Percentiles rank a stretch among this genome's conserved stretches.
phyloP scores from a whole-genome alignment of 441 rosid species.

The Macaranga tanarius region DNA sequence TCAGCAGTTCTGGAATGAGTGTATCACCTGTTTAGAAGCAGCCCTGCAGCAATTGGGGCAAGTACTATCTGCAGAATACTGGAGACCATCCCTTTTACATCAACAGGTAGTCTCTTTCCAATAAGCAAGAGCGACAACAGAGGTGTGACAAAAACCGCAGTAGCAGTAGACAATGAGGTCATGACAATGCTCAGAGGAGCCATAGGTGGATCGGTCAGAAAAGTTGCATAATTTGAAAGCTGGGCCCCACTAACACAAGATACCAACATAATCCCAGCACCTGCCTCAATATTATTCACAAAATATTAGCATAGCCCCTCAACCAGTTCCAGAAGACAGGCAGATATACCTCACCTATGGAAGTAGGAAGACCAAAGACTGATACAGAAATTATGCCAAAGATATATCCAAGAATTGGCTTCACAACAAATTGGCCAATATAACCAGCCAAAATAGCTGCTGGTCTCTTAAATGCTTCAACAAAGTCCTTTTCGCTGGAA shows the following conservation, averaged over 20 bases:
- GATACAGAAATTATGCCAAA: constrained; percentile 63
- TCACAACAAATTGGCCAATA: constrained; percentile 73
- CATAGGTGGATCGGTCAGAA: constrained; percentile 72
- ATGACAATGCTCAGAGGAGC: constrained; percentile 91
- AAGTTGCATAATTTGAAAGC: constrained; percentile 88
- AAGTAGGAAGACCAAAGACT: constrained; percentile 61
- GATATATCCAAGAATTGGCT: constrained; percentile 82
- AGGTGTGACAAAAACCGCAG: constrained; percentile 78
- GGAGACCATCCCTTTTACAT: constrained; percentile 84
- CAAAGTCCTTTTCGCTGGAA: constrained; percentile 75
- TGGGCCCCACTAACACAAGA: constrained; percentile 98
- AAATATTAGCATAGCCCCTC: constrained; percentile 14
- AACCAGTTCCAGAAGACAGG: constrained; percentile 5
- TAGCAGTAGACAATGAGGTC: constrained; percentile 89
- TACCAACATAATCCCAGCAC: constrained; percentile 90
- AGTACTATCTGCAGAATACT: constrained; percentile 86
- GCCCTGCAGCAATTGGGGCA: constrained; percentile 74
- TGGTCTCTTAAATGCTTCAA: constrained; percentile 78
- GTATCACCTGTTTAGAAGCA: constrained; percentile 75
- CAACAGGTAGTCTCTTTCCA: constrained; percentile 84
- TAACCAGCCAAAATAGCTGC: constrained; percentile 69
- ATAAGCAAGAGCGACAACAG: constrained; percentile 78
- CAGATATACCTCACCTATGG: constrained; percentile 51
- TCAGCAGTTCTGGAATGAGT: neutral
- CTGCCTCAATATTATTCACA: constrained; percentile 33